Percentiles rank a stretch among this genome's conserved stretches.
Evolutionary conservation across 2,329 filamentous ascomycete species (phyloP).

Genomic region (Boeremia lycopersici): DNA sequence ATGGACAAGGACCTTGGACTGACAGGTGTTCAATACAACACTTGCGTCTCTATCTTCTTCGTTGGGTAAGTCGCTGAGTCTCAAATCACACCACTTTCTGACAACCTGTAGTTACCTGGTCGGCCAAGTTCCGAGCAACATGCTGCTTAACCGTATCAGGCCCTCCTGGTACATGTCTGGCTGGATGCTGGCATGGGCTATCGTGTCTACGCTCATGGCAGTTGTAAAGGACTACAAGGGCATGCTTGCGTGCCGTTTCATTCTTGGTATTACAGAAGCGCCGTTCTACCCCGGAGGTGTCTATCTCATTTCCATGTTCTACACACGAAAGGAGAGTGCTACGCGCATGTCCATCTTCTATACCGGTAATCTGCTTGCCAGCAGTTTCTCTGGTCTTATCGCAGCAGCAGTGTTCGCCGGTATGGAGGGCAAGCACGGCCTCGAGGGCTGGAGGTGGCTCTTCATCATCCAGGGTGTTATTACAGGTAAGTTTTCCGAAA

Average conservation of each 20-base stretch:
- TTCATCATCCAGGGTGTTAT: constrained; percentile 51
- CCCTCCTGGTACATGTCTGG: constrained; percentile 39
- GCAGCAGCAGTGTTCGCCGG: constrained; percentile 44
- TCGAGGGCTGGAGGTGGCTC: constrained; percentile 52
- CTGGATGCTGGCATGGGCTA: constrained; percentile 45
- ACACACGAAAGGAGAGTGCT: constrained; percentile 45
- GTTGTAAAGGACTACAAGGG: constrained; percentile 38
- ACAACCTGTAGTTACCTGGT: constrained; percentile 38
- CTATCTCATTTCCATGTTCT: constrained; percentile 45
- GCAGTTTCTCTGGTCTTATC: constrained; percentile 51
- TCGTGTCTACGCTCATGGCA: constrained; percentile 39
- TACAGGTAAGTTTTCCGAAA: constrained; percentile 27
- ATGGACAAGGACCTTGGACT: constrained; percentile 63
- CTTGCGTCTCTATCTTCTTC: constrained; percentile 66
- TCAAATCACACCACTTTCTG: not conserved
- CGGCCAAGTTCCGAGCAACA: constrained; percentile 50
- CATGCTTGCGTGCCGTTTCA: constrained; percentile 36
- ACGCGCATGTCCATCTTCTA: constrained; percentile 44
- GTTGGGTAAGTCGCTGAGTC: constrained; percentile 42
- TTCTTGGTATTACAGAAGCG: constrained; percentile 38
- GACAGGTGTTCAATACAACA: constrained; percentile 62
- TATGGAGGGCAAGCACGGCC: constrained; percentile 48
- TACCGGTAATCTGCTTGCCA: constrained; percentile 49
- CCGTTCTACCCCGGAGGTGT: constrained; percentile 43
- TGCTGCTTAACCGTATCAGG: constrained; percentile 46